Percentiles rank a stretch among this genome's conserved stretches.
These are phyloP conservation scores for Pleurotus salmoneostramineus DNA, from an alignment of 768 basidiomycete genomes.

Conservation along the genomic window DNA sequence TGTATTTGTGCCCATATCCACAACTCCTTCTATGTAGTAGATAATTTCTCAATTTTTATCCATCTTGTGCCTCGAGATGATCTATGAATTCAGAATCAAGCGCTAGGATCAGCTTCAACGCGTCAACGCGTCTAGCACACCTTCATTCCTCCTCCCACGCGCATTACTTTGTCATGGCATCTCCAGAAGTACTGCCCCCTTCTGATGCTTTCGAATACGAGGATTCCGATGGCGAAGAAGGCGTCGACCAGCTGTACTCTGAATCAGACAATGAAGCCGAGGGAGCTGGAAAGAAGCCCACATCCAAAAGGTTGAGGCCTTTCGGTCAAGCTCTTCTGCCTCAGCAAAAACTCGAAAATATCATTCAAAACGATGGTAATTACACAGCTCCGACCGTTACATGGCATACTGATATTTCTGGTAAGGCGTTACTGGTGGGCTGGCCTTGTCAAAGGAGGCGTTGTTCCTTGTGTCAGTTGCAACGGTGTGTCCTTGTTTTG, in stretches of 20 bases:
- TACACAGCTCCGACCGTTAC: constrained; percentile 5
- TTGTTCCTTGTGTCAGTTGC: constrained; percentile 72
- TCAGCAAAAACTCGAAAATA: constrained; percentile 63
- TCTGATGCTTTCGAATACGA: constrained; percentile 15
- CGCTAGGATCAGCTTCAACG: background rate
- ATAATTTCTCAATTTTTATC: background rate
- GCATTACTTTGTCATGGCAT: background rate
- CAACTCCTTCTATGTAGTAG: background rate
- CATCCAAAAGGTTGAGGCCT: constrained; percentile 20
- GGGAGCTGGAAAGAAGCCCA: background rate
- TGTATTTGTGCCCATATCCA: background rate
- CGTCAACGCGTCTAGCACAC: background rate
- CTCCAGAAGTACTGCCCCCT: background rate
- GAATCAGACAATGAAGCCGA: constrained; percentile 39
- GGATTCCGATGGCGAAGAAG: constrained; percentile 52
- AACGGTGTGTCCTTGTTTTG: constrained; percentile 44
- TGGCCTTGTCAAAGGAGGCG: constrained; percentile 74
- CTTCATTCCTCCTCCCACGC: background rate
- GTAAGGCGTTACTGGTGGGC: constrained; percentile 52
- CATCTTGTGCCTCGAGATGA: no score
- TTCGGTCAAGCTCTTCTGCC: constrained; percentile 55
- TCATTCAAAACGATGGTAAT: constrained; percentile 75
- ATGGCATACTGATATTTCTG: constrained; percentile 8
- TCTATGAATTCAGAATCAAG: no score
- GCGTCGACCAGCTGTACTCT: constrained; percentile 65